A percentile compares a stretch with the other conserved stretches of the same genome.
phyloP scores from a whole-genome alignment of 2,329 filamentous ascomycete species.

The Ophiostoma sp. region DNA sequence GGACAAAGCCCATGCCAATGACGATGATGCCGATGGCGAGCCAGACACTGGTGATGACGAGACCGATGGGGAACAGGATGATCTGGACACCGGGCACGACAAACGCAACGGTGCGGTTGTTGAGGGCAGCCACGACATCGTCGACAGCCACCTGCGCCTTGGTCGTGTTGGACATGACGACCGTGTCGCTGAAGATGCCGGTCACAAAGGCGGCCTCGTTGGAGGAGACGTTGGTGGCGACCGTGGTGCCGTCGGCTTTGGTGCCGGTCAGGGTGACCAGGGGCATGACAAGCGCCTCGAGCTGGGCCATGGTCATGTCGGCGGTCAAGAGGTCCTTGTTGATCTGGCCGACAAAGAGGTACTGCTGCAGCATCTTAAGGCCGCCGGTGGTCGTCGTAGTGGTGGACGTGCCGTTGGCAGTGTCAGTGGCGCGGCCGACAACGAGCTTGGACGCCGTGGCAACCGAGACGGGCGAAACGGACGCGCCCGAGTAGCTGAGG shows the following conservation, averaged over 20 bases:
- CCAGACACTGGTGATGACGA: conserved; percentile 63
- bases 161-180: conserved; percentile 48
- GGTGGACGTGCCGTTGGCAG: conserved; percentile 19
- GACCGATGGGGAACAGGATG: conserved; percentile 63
- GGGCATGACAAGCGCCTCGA: conserved; percentile 62
- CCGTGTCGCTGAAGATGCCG: conserved; percentile 60
- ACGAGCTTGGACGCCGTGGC: conserved; percentile 28
- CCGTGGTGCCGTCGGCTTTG: conserved; percentile 45
- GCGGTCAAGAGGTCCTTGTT: conserved; percentile 50
- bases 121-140: conserved; percentile 41
- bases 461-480: conserved; percentile 42
- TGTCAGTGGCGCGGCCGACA: conserved; percentile 24
- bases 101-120: conserved; percentile 56
- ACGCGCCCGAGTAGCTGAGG: conserved; percentile 51
- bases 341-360: conserved; percentile 65
- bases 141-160: conserved; percentile 48
- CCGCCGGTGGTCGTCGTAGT: conserved; percentile 25
- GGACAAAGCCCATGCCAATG: conserved; percentile 60
- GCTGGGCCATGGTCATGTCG: conserved; percentile 51
- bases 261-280: conserved; percentile 60
- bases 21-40: conserved; percentile 50
- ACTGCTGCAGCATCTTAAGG: conserved; percentile 53
- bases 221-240: conserved; percentile 61
- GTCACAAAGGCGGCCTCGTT: conserved; percentile 67
- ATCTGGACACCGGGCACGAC: conserved; percentile 63